Evolutionary conservation across 768 basidiomycete genomes (phyloP).

Genomic region (Dacryopinax spathularia): DNA sequence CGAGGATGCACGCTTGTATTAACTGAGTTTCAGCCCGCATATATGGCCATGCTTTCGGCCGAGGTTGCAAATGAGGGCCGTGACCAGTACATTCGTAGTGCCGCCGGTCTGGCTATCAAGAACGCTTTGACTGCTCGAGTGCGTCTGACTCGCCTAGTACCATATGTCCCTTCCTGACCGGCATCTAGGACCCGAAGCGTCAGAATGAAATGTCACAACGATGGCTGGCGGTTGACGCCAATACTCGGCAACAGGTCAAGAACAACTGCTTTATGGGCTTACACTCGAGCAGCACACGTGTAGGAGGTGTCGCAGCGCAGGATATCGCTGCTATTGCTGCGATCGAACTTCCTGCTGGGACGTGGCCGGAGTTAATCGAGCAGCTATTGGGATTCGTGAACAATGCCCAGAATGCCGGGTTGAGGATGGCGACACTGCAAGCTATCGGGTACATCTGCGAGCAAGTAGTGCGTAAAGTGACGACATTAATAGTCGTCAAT

Average conservation of each 20-base stretch:
- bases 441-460: slow-evolving; percentile 98
- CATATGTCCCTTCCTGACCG: slow-evolving; percentile 9
- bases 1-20: neutral
- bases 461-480: slow-evolving; percentile 55
- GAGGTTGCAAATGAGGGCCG: slow-evolving; percentile 68
- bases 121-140: slow-evolving; percentile 85
- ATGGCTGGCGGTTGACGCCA: slow-evolving; percentile 64
- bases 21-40: slow-evolving; percentile 51
- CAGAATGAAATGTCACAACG: slow-evolving; percentile 62
- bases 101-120: slow-evolving; percentile 94
- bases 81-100: slow-evolving; percentile 66
- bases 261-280: slow-evolving; percentile 72
- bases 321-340: slow-evolving; percentile 89
- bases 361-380: slow-evolving; percentile 86
- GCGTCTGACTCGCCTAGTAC: slow-evolving; percentile 25
- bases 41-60: slow-evolving; percentile 78
- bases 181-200: slow-evolving; percentile 51
- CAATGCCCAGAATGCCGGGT: slow-evolving; percentile 50
- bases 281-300: slow-evolving; percentile 52
- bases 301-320: slow-evolving; percentile 79
- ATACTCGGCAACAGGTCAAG: slow-evolving; percentile 69
- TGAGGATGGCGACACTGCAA: slow-evolving; percentile 79
- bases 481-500: slow-evolving; percentile 6
- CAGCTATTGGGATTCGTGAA: slow-evolving; percentile 77
- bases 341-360: slow-evolving; percentile 73